These are phyloP conservation scores for Talaromyces sp. DNA, from an alignment of 2,329 filamentous ascomycete genomes.

Conservation along the genomic window DNA sequence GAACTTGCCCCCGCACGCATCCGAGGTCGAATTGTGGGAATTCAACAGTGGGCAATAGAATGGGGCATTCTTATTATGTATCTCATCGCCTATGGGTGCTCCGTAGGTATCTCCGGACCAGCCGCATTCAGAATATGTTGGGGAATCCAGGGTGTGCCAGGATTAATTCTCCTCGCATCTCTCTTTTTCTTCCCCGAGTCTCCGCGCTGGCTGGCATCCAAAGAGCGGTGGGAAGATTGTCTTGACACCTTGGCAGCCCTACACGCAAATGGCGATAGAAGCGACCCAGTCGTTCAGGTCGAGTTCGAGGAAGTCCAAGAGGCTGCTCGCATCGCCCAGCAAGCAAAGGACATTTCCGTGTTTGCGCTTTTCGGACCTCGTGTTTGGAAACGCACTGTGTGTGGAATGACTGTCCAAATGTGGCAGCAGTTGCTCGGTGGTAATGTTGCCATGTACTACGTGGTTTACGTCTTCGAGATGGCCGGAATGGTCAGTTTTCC, in stretches of 20 bases:
- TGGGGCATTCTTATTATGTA: constrained; percentile 43
- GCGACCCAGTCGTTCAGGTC: constrained; percentile 52
- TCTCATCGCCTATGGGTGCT: constrained; percentile 35
- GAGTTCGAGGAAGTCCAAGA: constrained; percentile 41
- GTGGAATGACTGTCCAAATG: constrained; percentile 49
- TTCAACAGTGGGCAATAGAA: constrained; percentile 42
- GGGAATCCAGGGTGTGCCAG: constrained; percentile 59
- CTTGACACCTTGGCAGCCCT: constrained; percentile 51
- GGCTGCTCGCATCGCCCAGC: constrained; percentile 42
- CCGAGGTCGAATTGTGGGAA: constrained; percentile 38
- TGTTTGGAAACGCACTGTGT: constrained; percentile 49
- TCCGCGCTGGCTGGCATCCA: constrained; percentile 56
- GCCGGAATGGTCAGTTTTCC: constrained; percentile 47
- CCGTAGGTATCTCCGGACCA: constrained; percentile 28
- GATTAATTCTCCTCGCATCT: constrained; percentile 50
- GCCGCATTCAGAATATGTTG: constrained; percentile 56
- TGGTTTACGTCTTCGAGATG: constrained; percentile 56
- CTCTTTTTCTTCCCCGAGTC: constrained; percentile 50
- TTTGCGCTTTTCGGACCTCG: constrained; percentile 41
- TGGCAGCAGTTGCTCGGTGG: constrained; percentile 55
- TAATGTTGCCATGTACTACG: constrained; percentile 56
- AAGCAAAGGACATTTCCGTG: constrained; percentile 41
- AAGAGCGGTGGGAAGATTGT: constrained; percentile 53
- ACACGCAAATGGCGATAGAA: constrained; percentile 50
- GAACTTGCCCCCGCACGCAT: constrained; percentile 39